phyloP scores from a whole-genome alignment of 306 rosid genomes.

The Alnus rubra region DNA sequence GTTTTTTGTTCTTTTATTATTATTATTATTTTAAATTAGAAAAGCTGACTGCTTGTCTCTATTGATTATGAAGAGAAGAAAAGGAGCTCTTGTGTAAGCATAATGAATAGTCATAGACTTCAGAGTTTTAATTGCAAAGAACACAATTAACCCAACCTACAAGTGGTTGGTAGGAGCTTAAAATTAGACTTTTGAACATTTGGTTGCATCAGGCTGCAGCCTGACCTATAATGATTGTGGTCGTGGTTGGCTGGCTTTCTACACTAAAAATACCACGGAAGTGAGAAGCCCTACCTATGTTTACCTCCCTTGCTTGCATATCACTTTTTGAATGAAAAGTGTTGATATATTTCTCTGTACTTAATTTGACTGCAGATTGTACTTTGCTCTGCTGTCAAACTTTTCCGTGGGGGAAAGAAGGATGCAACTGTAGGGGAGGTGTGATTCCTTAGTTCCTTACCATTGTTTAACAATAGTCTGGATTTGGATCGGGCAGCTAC shows the following conservation, averaged over 20 bases:
- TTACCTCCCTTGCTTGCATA: neutral
- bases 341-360: constrained; percentile 10
- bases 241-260: too few relatives aligned
- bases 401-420: constrained; percentile 68
- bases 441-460: constrained; percentile 26
- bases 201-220: neutral
- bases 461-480: neutral
- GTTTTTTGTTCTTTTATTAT: too few relatives aligned
- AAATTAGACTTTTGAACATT: neutral
- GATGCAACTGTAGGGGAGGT: constrained; percentile 81
- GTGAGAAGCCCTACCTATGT: neutral
- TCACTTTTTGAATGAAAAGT: neutral
- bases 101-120: neutral
- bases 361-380: constrained; percentile 51
- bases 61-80: neutral
- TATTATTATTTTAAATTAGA: neutral
- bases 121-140: neutral
- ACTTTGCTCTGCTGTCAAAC: constrained; percentile 81
- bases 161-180: neutral
- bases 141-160: neutral
- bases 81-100: neutral
- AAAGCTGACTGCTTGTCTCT: neutral
- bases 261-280: neutral
- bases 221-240: too few relatives aligned
- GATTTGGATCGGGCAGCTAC: neutral